A percentile compares a stretch with the other conserved stretches of the same genome.
These are phyloP conservation scores for Vachellia collinsii DNA, from an alignment of 306 rosid genomes.

Conservation along the genomic window DNA sequence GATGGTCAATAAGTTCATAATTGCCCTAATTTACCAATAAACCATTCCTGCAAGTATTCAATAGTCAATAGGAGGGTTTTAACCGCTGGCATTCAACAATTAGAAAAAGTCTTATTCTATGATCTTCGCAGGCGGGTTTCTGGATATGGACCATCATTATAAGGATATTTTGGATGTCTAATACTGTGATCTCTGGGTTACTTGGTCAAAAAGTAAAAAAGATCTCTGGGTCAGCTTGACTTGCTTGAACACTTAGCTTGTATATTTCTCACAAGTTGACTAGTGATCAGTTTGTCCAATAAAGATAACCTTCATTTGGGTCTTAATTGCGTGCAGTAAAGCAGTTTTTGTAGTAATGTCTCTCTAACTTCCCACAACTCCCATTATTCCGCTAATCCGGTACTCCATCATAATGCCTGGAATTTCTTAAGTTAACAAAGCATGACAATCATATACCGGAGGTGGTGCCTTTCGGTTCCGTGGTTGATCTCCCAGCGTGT, in stretches of 20 bases:
- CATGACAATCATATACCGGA: constrained; percentile 52
- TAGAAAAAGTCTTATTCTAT: constrained; percentile 55
- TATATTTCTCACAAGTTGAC: constrained; percentile 47
- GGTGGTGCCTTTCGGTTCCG: constrained; percentile 84
- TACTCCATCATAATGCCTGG: constrained; percentile 32
- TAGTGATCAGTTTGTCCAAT: constrained; percentile 52
- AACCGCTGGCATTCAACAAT: not conserved
- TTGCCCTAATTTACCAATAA: constrained; percentile 48
- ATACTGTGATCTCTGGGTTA: constrained; percentile 17
- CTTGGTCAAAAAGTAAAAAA: not conserved
- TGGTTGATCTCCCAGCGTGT: constrained; percentile 73
- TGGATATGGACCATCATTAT: constrained; percentile 47
- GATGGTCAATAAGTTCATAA: constrained; percentile 56
- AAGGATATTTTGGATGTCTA: not conserved
- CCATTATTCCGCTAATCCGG: no score
- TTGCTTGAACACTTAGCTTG: constrained; percentile 50
- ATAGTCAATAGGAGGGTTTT: constrained; percentile 16
- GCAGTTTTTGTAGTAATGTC: constrained; percentile 30
- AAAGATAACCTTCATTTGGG: constrained; percentile 62
- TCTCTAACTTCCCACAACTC: no score
- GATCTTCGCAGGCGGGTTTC: constrained; percentile 45
- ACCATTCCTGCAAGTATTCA: constrained; percentile 52
- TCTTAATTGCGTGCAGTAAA: not conserved
- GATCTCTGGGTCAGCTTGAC: constrained; percentile 67
- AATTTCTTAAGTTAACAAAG: constrained; percentile 54